Evolutionary conservation across 1,139 yeast species (phyloP).

Genomic region (Yamadazyma sp.): DNA sequence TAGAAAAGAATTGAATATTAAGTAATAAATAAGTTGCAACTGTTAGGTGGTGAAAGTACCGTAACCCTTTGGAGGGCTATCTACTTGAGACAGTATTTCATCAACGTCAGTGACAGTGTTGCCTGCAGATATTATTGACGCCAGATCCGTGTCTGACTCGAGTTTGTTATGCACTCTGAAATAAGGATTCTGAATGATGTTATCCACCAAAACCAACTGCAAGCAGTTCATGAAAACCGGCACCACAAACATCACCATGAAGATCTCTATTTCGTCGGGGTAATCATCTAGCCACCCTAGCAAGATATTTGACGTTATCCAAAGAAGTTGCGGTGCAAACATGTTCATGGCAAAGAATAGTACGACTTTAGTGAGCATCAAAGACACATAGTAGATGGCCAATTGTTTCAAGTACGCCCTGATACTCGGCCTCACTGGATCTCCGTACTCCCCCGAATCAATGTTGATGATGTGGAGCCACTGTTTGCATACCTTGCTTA

Average conservation of each 20-base stretch:
- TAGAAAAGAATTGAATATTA: neutral
- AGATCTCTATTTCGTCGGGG: conserved; percentile 76
- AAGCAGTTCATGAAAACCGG: conserved; percentile 81
- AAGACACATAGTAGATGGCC: conserved; percentile 59
- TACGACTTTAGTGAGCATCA: conserved; percentile 64
- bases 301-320: conserved; percentile 46
- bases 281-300: conserved; percentile 79
- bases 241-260: conserved; percentile 80
- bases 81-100: neutral
- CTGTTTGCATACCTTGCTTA: conserved; percentile 43
- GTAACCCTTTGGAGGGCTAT: conserved; percentile 4
- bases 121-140: neutral
- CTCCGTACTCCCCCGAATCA: conserved; percentile 83
- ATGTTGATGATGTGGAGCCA: conserved; percentile 48
- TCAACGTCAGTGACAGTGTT: neutral
- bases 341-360: conserved; percentile 39
- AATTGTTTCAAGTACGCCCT: conserved; percentile 75
- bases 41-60: conserved; percentile 8
- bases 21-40: conserved; percentile 1
- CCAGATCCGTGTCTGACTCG: conserved; percentile 4
- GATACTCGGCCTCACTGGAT: conserved; percentile 58
- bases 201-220: conserved; percentile 84
- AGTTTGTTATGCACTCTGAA: conserved; percentile 20
- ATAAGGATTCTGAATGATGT: conserved; percentile 65
- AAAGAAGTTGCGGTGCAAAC: conserved; percentile 39